Percentiles rank a stretch among this genome's conserved stretches.
These are phyloP conservation scores for Citrullus colocynthis DNA, from an alignment of 306 rosid genomes.

Conservation along the genomic window DNA sequence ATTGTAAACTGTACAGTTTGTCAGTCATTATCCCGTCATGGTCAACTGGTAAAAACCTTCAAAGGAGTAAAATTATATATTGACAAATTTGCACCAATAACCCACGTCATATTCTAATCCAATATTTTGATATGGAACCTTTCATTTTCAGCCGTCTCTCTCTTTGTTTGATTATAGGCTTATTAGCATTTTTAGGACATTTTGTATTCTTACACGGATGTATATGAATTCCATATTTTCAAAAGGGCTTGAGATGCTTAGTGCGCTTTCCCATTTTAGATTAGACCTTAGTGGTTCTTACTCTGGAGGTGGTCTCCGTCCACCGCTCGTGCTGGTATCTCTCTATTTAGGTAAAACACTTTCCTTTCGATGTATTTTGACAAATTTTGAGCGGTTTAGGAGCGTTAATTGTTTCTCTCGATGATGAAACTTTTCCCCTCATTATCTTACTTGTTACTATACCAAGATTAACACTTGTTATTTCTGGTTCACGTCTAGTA, in stretches of 20 bases:
- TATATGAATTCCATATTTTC: background rate
- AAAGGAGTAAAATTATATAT: background rate
- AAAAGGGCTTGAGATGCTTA: background rate
- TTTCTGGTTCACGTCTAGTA: conserved; percentile 3
- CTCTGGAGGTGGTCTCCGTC: background rate
- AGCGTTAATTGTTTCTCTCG: background rate
- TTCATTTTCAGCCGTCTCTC: background rate
- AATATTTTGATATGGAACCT: background rate
- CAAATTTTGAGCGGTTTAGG: background rate
- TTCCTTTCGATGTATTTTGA: background rate
- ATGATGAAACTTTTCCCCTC: background rate
- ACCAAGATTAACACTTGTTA: background rate
- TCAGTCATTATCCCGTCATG: background rate
- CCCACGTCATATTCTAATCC: background rate
- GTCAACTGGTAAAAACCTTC: background rate
- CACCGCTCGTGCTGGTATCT: background rate
- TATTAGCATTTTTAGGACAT: background rate
- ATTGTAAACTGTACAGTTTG: background rate
- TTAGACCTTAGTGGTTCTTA: conserved; percentile 1
- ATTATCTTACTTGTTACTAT: background rate
- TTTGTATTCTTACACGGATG: background rate
- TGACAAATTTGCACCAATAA: background rate
- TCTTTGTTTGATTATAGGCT: background rate
- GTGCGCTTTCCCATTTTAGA: background rate
- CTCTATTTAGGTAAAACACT: background rate